phyloP scores from a whole-genome alignment of 768 basidiomycete genomes.

The Macrocybe gigantea region DNA sequence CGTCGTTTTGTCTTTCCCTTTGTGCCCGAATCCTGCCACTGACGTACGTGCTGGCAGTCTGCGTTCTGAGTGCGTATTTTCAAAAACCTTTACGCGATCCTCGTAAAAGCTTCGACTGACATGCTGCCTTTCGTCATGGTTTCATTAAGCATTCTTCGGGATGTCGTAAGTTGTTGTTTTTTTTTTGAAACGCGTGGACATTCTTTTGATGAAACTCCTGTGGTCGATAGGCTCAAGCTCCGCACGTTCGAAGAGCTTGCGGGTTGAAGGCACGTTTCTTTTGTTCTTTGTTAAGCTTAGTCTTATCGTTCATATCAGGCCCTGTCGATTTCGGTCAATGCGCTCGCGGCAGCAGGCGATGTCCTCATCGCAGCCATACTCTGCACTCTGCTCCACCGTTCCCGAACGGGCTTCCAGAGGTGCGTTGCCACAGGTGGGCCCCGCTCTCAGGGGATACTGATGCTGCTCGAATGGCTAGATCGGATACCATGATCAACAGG shows the following conservation, averaged over 20 bases:
- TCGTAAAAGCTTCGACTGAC: too few relatives aligned
- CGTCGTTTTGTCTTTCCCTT: neutral
- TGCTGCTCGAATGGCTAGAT: constrained; percentile 17
- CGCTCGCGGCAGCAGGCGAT: constrained; percentile 38
- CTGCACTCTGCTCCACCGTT: constrained; percentile 33
- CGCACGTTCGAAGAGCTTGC: constrained; percentile 27
- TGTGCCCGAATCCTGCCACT: neutral
- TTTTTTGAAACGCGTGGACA: too few relatives aligned
- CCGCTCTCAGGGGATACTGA: neutral
- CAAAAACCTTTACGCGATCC: too few relatives aligned
- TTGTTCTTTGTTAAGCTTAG: neutral
- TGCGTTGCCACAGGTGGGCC: constrained; percentile 7
- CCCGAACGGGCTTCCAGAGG: constrained; percentile 45
- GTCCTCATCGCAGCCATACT: constrained; percentile 39
- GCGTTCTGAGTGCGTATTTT: constrained; percentile 14
- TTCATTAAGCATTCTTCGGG: too few relatives aligned
- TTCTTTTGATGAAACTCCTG: neutral
- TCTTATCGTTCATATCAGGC: constrained; percentile 13
- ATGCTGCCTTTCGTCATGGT: too few relatives aligned
- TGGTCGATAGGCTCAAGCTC: constrained; percentile 19
- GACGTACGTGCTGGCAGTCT: constrained; percentile 8
- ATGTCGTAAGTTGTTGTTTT: too few relatives aligned
- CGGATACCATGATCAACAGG: constrained; percentile 43
- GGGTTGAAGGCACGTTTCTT: constrained; percentile 25
- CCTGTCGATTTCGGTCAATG: constrained; percentile 39